Conservation (phyloP, 2,329 filamentous ascomycete species). For the Colletotrichum sp. region DNA sequence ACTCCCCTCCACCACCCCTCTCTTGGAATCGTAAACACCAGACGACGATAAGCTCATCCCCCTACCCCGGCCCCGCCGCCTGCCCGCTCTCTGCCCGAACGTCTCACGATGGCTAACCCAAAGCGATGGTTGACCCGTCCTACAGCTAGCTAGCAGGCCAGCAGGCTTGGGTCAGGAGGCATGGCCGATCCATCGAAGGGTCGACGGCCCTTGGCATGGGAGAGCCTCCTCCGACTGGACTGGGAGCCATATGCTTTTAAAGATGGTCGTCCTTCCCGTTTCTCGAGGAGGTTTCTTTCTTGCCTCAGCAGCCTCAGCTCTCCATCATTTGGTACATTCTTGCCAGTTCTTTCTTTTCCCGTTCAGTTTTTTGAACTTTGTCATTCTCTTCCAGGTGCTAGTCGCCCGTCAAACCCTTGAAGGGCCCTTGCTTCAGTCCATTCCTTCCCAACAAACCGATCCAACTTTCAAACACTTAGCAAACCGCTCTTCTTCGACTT, state of each 20-base stretch:
- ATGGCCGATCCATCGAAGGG: not conserved
- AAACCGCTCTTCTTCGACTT: not conserved
- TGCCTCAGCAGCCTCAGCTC: slow-evolving; percentile 13
- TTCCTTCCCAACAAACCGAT: slow-evolving; percentile 8
- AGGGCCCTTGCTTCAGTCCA: slow-evolving; percentile 18
- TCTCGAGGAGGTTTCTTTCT: not conserved
- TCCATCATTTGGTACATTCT: slow-evolving; percentile 9
- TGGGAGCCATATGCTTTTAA: not conserved
- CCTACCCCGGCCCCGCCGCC: slow-evolving; percentile 13
- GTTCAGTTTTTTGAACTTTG: slow-evolving; percentile 9
- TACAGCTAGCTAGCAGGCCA: not conserved
- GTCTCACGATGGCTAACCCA: slow-evolving; percentile 13
- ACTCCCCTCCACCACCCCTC: slow-evolving; percentile 5
- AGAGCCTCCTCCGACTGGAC: not conserved
- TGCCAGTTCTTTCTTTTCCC: slow-evolving; percentile 2
- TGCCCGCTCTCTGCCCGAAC: slow-evolving; percentile 9
- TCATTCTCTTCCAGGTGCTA: slow-evolving; percentile 22
- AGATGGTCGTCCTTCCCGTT: slow-evolving; percentile 10
- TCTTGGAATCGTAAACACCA: slow-evolving; percentile 19
- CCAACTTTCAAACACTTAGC: not conserved
- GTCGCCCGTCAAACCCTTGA: slow-evolving; percentile 14
- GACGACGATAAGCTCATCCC: slow-evolving; percentile 17
- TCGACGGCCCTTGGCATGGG: not conserved
- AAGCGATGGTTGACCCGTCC: slow-evolving; percentile 7
- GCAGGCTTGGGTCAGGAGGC: not conserved